Conservation (phyloP, 345 rosid species). For the Arabidopsis suecica region DNA sequence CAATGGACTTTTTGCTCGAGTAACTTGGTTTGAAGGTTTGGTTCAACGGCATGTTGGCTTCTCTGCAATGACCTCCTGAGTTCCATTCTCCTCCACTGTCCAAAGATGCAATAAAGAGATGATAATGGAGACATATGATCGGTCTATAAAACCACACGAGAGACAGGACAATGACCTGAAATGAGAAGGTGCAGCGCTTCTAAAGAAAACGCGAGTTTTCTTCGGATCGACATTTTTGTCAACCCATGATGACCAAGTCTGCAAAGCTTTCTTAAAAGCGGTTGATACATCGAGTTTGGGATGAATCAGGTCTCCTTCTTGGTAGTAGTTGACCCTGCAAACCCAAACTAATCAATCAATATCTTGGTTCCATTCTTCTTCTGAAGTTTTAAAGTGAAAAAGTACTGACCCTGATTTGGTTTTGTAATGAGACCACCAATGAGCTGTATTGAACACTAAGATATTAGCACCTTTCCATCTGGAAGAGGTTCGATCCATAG, state of each 20-base stretch:
- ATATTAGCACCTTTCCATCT: slow-evolving; percentile 95
- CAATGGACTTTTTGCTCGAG: slow-evolving; percentile 59
- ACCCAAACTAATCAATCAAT: slow-evolving; percentile 9
- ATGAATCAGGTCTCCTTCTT: slow-evolving; percentile 74
- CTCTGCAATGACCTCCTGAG: slow-evolving; percentile 84
- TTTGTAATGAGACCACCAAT: slow-evolving; percentile 98
- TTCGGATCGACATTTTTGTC: slow-evolving; percentile 66
- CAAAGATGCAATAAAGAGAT: slow-evolving; percentile 11
- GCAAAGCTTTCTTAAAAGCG: slow-evolving; percentile 80
- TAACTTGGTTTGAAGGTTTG: slow-evolving; percentile 40
- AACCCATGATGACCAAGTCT: slow-evolving; percentile 92
- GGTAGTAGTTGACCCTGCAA: slow-evolving; percentile 86
- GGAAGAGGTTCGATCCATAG: slow-evolving; percentile 83
- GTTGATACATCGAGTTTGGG: slow-evolving; percentile 72
- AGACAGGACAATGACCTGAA: slow-evolving; percentile 64
- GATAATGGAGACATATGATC: neutral
- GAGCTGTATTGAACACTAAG: slow-evolving; percentile 89
- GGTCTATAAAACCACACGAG: neutral
- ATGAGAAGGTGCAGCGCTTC: slow-evolving; percentile 84
- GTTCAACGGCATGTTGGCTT: slow-evolving; percentile 65
- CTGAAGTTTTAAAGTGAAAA: neutral
- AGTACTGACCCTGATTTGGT: slow-evolving; percentile 86
- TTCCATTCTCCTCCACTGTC: slow-evolving; percentile 89
- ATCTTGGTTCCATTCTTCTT: slow-evolving; percentile 11
- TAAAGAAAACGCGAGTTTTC: slow-evolving; percentile 81